A percentile compares a stretch with the other conserved stretches of the same genome.
Conservation (phyloP, 192 early-diverging fungal genomes). For the Obelidium mucronatum region DNA sequence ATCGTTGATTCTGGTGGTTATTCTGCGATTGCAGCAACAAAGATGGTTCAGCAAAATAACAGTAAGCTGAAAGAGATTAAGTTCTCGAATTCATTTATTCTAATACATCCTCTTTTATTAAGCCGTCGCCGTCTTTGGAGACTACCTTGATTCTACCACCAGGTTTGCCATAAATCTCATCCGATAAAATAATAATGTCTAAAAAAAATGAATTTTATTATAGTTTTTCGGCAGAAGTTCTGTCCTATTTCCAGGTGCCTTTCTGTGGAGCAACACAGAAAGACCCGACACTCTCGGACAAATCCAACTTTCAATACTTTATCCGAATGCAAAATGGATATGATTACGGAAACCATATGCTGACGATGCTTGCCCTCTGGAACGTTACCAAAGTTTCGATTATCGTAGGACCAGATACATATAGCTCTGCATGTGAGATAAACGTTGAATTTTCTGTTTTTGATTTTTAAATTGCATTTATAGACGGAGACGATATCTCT, state of each 20-base stretch:
- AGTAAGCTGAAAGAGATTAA: background rate
- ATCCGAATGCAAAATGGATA: constrained; percentile 26
- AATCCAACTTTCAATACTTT: constrained; percentile 35
- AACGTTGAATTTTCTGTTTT: background rate
- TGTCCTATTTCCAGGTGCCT: constrained; percentile 32
- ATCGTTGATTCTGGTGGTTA: constrained; percentile 38
- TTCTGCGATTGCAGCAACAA: constrained; percentile 30
- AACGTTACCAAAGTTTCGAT: constrained; percentile 30
- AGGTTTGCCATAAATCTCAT: background rate
- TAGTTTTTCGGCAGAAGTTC: constrained; percentile 29
- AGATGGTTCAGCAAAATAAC: constrained; percentile 21
- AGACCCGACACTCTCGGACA: constrained; percentile 28
- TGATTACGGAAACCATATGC: constrained; percentile 27
- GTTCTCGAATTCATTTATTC: background rate
- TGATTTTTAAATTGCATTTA: background rate
- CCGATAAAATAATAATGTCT: background rate
- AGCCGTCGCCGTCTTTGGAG: constrained; percentile 33
- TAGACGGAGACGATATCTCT: constrained; percentile 33
- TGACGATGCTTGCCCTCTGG: constrained; percentile 8
- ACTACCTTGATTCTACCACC: constrained; percentile 26
- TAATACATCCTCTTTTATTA: background rate
- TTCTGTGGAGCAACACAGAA: constrained; percentile 35
- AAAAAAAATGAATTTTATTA: background rate
- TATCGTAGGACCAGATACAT: constrained; percentile 19
- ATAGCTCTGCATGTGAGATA: constrained; percentile 24